Evolutionary conservation across 345 rosid genomes (phyloP).

Genomic region (Noccaea caerulescens): DNA sequence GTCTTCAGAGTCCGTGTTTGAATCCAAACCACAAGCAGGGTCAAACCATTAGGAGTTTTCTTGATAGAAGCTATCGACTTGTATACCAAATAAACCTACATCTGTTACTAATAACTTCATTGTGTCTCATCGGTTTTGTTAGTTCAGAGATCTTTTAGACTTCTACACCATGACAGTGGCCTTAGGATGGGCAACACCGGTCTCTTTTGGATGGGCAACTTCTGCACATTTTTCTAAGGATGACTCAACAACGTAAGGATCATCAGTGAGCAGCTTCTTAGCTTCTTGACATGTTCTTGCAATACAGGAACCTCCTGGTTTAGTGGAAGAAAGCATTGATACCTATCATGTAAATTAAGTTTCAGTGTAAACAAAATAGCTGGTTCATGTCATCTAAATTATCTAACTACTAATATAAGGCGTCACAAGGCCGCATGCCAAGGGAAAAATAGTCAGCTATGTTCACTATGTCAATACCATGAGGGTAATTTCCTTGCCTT

Average conservation of each 20-base stretch:
- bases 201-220: too few species aligned
- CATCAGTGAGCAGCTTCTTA: too few species aligned
- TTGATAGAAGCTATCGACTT: conserved; percentile 96
- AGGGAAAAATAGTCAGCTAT: conserved; percentile 96
- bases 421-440: neutral
- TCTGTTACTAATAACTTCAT: conserved; percentile 70
- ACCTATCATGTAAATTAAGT: too few species aligned
- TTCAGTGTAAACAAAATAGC: too few species aligned
- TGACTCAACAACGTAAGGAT: too few species aligned
- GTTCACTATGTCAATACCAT: conserved; percentile 97
- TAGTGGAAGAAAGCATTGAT: too few species aligned
- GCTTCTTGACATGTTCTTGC: too few species aligned
- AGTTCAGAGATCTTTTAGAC: conserved; percentile 76
- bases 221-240: too few species aligned
- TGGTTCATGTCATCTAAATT: too few species aligned
- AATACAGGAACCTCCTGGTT: too few species aligned
- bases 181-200: conserved; percentile 37
- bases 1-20: conserved; percentile 54
- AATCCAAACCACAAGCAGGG: conserved; percentile 91
- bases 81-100: conserved; percentile 89
- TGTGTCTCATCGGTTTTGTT: conserved; percentile 77
- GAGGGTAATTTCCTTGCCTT: conserved; percentile 94
- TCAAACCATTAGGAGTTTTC: conserved; percentile 95
- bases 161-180: conserved; percentile 56
- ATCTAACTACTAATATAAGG: too few species aligned